Base-by-base conservation (phyloP, 768 basidiomycete genomes). In the Phylloporus sp. region DNA sequence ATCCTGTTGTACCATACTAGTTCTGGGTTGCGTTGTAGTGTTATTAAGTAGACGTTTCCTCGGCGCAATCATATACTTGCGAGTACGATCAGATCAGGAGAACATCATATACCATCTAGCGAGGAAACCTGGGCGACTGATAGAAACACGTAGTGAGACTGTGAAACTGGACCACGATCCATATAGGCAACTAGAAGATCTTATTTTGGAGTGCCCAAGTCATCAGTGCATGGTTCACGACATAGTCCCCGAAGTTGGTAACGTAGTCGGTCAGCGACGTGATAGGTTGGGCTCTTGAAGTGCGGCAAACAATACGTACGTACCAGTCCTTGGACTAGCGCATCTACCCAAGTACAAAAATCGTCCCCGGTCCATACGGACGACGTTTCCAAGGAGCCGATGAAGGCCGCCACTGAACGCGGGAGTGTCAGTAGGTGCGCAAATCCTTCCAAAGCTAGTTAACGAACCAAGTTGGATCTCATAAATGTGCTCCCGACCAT, bases 1-100 rank as follows among this genome's bases (percentile, higher is more conserved):
- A 39, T 46, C 26, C 47, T 45, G 40, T 24, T 64, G 62, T 61
- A 63, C 36, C 38, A 36, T 50, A 50, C 38, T 26, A 31, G n/a
- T n/a, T 29, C 45, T 43, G 20, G 36, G 18, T 38, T 28, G 34
- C 12, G 24, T 47, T 43, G 36, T 32, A 39, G 48, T 46, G 46
- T 49, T 42, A 40, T 29, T 34, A 34, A 10, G 7, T 34, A 34
- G 32, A 34, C 32, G n/a, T n/a, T n/a, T 34, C 13, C 32, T 4
- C 9, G 13, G 15, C 13, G 32, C 32, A 15, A 34, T 29, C 28
- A 29, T 11, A 29, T 11, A 6, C 28, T n/a, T n/a, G n/a, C n/a
- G n/a, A n/a, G n/a, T n/a, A n/a, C n/a, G n/a, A n/a, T n/a, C n/a
- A n/a, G n/a, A n/a, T n/a, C n/a, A n/a, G n/a, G n/a, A n/a, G n/a